Percentiles rank a stretch among this genome's conserved stretches.
phyloP scores from a whole-genome alignment of 2,329 filamentous ascomycete species.

The Xylaria sp. region DNA sequence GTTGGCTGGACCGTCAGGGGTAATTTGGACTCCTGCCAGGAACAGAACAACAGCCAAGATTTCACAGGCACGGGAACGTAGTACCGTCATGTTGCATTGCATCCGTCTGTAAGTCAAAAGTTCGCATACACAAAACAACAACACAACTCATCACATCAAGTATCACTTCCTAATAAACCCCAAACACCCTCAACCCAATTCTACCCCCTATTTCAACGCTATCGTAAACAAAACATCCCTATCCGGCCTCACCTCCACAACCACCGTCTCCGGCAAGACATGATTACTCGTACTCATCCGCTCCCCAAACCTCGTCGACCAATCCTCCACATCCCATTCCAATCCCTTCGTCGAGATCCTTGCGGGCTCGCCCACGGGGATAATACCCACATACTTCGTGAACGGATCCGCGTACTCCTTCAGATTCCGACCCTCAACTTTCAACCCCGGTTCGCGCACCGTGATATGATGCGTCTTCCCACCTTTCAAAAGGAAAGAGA shows the following conservation, averaged over 20 bases:
- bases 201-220: slow-evolving; percentile 43
- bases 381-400: slow-evolving; percentile 75
- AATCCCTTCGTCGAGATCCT: slow-evolving; percentile 74
- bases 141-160: no score
- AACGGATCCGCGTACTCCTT: slow-evolving; percentile 44
- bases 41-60: neutral
- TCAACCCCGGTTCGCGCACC: slow-evolving; percentile 44
- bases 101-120: neutral
- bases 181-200: neutral
- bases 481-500: slow-evolving; percentile 72
- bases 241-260: slow-evolving; percentile 58
- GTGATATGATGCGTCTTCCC: slow-evolving; percentile 56
- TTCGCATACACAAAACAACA: no score
- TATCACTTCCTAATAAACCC: no score
- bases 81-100: neutral
- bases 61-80: neutral
- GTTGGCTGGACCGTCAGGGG: no score
- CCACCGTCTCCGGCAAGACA: slow-evolving; percentile 52
- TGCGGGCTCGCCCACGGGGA: slow-evolving; percentile 75
- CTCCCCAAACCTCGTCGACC: slow-evolving; percentile 71
- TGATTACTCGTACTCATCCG: slow-evolving; percentile 78
- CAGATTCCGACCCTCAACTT: neutral
- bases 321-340: slow-evolving; percentile 84
- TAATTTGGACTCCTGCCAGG: no score
- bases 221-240: slow-evolving; percentile 70